Base-by-base conservation (phyloP, 768 basidiomycete genomes). In the Termitomyces sp. region DNA sequence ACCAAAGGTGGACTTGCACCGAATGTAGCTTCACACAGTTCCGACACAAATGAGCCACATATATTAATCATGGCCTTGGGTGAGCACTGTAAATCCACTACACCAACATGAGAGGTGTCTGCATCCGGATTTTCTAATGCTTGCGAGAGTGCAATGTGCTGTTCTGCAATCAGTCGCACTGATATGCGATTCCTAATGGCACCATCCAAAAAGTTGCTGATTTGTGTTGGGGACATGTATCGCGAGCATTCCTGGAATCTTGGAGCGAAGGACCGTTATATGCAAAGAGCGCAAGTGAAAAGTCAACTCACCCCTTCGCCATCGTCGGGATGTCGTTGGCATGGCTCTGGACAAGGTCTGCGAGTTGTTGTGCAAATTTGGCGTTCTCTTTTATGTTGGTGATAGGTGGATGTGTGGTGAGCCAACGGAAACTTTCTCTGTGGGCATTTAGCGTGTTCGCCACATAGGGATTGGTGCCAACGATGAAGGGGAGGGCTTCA, bases 381-480 rank as follows among this genome's bases (percentile, higher is more conserved):
- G 75, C 74, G 59, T 94, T 95, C 58, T 90, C 85, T 52, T 82
- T 77, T 24, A 90, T 73, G 19, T 77, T 85, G 30, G 71, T 79
- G 52, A 93, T 81, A 1, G 76, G 72, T 7, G 85, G 82, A 64
- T 89, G 82, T 21, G 76, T 84, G 17, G 87, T 84, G 37, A 92
- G 74, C 65, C 80, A 81, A 49, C 77, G 71, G 64, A 93, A 90
- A 67, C 86, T 86, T 45, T 82, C 77, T 61, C 80, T 75, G 70
- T 90, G 87, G 6, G 85, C 77, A 53, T 83, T 72, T 56, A 91
- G 74, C 12, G 83, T 83, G 54, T 80, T 82, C 3, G 87, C 77
- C n/a, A 93, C 80, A 69, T 88, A 90, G 14, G 91, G 91, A 67
- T 93, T 93, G 50, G 88, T 91, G 21, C 90, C 92, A 47, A 93